phyloP scores from a whole-genome alignment of 2,329 filamentous ascomycete species.

The Blastomyces parvus region DNA sequence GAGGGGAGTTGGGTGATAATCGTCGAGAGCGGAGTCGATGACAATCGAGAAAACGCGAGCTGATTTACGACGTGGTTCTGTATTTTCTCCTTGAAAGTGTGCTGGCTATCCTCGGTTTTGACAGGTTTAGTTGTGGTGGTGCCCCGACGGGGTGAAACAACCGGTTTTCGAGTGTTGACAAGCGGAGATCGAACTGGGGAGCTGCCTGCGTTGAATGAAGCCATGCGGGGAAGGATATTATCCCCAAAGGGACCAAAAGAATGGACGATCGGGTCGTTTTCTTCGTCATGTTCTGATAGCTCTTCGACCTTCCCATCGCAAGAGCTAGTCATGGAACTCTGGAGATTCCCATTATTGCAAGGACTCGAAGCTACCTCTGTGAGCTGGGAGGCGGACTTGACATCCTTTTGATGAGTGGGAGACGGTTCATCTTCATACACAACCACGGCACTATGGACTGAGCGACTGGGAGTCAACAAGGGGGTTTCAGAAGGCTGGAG shows the following conservation, averaged over 20 bases:
- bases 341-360: slow-evolving; percentile 20
- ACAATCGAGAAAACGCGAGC: slow-evolving; percentile 84
- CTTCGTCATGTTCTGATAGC: slow-evolving; percentile 73
- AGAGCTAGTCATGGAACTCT: slow-evolving; percentile 28
- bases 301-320: slow-evolving; percentile 45
- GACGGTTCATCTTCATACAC: slow-evolving; percentile 64
- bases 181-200: slow-evolving; percentile 49
- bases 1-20: slow-evolving; percentile 78
- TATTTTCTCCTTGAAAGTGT: slow-evolving; percentile 23
- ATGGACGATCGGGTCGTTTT: slow-evolving; percentile 87
- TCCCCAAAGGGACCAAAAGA: slow-evolving; percentile 87
- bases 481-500: slow-evolving; percentile 36
- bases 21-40: slow-evolving; percentile 80
- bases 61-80: slow-evolving; percentile 89
- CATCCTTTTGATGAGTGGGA: slow-evolving; percentile 40
- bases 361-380: slow-evolving; percentile 28
- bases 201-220: slow-evolving; percentile 58
- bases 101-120: slow-evolving; percentile 17
- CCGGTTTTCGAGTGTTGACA: slow-evolving; percentile 23
- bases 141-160: slow-evolving; percentile 21
- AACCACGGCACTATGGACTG: slow-evolving; percentile 36
- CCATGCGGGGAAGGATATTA: slow-evolving; percentile 72
- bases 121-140: slow-evolving; percentile 14
- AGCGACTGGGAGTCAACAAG: slow-evolving; percentile 35
- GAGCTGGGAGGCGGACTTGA: slow-evolving; percentile 24